Percentiles rank a stretch among this genome's conserved stretches.
Evolutionary conservation across 1,284 basidiomycete genomes (phyloP).

Genomic region (Cryptococcus depauperatus): DNA sequence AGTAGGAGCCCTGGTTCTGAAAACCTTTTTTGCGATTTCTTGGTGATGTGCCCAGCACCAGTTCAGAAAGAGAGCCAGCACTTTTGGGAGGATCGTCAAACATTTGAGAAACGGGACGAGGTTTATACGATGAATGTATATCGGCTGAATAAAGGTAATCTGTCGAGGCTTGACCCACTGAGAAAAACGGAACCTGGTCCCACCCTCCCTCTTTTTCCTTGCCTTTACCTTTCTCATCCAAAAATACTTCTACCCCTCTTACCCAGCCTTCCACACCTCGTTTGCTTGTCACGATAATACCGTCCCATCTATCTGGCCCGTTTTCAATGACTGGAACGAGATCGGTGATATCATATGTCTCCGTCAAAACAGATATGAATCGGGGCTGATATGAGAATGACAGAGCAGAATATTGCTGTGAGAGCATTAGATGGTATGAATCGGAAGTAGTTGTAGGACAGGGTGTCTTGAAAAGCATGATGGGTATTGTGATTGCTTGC

Average conservation of each 20-base stretch:
- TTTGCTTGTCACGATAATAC: conserved; percentile 9
- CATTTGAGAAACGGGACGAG: background rate
- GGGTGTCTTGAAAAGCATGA: conserved; percentile 18
- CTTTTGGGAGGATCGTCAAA: conserved; percentile 7
- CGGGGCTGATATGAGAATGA: conserved; percentile 4
- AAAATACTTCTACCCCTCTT: conserved; percentile 3
- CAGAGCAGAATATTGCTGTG: background rate
- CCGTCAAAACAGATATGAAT: conserved; percentile 9
- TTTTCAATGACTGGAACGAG: background rate
- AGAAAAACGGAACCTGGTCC: conserved; percentile 9
- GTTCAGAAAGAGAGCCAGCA: conserved; percentile 12
- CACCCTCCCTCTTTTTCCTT: conserved; percentile 4
- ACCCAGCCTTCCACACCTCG: conserved; percentile 15
- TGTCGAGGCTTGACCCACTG: conserved; percentile 8
- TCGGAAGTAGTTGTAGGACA: background rate
- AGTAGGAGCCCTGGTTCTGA: conserved; percentile 17
- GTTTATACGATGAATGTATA: conserved; percentile 7
- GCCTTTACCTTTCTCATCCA: background rate
- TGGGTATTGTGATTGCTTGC: no score
- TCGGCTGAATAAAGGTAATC: conserved; percentile 4
- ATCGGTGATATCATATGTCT: conserved; percentile 5
- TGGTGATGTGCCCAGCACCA: conserved; percentile 16
- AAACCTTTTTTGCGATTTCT: background rate
- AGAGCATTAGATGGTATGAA: background rate
- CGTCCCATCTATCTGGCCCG: conserved; percentile 6